Evolutionary conservation across 345 rosid species (phyloP).

Genomic region (Mallotus nudiflorus): DNA sequence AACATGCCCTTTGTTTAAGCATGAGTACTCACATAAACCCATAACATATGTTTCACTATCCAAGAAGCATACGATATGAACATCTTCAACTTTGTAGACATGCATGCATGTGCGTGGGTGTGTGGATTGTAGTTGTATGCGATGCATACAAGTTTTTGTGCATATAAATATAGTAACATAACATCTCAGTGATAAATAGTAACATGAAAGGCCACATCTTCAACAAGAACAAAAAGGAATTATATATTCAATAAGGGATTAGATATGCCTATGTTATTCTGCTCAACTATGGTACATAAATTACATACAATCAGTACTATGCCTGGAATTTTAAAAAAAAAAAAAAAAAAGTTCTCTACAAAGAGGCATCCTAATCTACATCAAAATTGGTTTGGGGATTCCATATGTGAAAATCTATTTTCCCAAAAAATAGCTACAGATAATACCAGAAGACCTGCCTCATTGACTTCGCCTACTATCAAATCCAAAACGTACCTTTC

Average conservation of each 20-base stretch:
- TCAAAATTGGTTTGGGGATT: slow-evolving; percentile 30
- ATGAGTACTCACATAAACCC: no score
- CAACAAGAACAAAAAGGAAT: not conserved
- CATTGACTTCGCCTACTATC: slow-evolving; percentile 7
- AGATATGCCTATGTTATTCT: not conserved
- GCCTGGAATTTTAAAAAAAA: no score
- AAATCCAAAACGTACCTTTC: not conserved
- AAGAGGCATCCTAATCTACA: slow-evolving; percentile 21
- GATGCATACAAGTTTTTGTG: no score
- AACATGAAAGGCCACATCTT: not conserved
- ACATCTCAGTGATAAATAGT: no score
- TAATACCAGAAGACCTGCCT: slow-evolving; percentile 15
- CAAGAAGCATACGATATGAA: no score
- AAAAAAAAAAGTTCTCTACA: not conserved
- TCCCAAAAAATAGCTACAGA: not conserved
- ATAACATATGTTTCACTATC: no score
- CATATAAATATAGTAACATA: not conserved
- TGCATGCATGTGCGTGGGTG: no score
- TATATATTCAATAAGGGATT: slow-evolving; percentile 6
- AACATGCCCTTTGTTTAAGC: no score
- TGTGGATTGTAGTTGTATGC: no score
- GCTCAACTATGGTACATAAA: slow-evolving; percentile 15
- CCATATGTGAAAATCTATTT: not conserved
- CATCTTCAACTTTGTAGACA: no score
- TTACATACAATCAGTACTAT: slow-evolving; percentile 13